Evolutionary conservation across 1,139 yeast genomes (phyloP), one percentile per base, ranked within the genome.

Genomic region (Scheffersomyces illinoinensis): DNA sequence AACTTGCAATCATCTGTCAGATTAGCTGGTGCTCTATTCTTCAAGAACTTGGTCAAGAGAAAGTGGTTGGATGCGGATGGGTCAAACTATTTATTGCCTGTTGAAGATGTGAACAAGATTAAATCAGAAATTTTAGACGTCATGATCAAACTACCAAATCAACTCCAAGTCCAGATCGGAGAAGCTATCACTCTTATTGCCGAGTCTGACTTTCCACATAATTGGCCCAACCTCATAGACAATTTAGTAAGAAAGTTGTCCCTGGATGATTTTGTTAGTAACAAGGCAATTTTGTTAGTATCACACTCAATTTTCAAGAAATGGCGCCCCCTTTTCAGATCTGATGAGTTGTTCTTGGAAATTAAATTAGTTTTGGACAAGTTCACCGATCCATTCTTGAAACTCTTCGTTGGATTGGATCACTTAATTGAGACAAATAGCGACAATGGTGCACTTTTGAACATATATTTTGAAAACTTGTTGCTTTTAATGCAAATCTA

Each of bases 261-360:
- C 7, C 76, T 81, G 8, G 84, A 82, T 19, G 93, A 93, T 70
- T 87, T 91, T 79, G 81, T 83, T 19, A 84, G 87, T 58, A 93
- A 93, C 71, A 90, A 89, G 66, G 97, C 98, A 56, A 95, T 96
- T 7, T 78, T 96, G 62, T 84, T 88, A 19, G 98, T 96, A 20
- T 96, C 98, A 8, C 99, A 96, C 73, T 91, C 98, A 0, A 93
- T 96, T 62, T 96, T 95, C 77, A 92, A 90, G 71, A 87, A 97
- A 75, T 96, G 99, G 99, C 84, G 99, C 70, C 97, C 98, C 1
- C 80, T 95, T 58, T 92, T 92, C 71, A 84, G 98, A 67, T 90
- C 97, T 1, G 97, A 96, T 72, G 98, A 88, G 57, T 83, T 96
- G 59, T 93, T 92, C 71, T 74, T 85, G 59, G 99, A 96, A 71